Base-by-base conservation (phyloP, 208 protist species). In the Ichthyophonus hoferi region DNA sequence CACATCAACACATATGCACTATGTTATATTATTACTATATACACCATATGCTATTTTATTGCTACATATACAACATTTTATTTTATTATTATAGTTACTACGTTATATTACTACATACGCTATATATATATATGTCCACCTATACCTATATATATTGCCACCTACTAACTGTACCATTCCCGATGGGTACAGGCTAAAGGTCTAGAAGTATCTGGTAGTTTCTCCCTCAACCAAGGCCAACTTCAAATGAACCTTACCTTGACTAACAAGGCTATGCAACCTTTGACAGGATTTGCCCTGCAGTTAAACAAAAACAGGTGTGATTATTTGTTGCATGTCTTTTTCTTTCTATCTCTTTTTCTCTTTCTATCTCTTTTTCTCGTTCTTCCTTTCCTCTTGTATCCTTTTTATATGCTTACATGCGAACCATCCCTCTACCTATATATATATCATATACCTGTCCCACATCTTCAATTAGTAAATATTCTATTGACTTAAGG, bases 241-340 rank as follows among this genome's bases (percentile, higher is more conserved):
- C 1, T 87, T 33, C 39, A n/a, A 34, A 79, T 92, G 58, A 82
- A 92, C 24, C 40, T 92, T 87, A 88, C 79, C 31, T 81, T 92
- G 39, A 50, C 67, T 24, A 92, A 92, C 87, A 79, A 79, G n/a
- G 42, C 90, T 3, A 86, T 89, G 90, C 50, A 82, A 58, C 79
- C 87, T 37, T 84, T 92, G 82, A 39, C 33, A 42, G 50, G 87
- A 31, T 92, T 92, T 90, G 87, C 67, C 24, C 67, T 92, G 0
- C 90, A 92, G 40, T 88, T 92, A 40, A 92, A 92, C 87, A 92
- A 89, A 31, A 92, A 90, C 42, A 87, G 37, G 37, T 92, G 85
- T 87, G 86, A n/a, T 7, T 67, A 24, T 67, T 67, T 24, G n/a
- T n/a, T n/a, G n/a, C n/a, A n/a, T n/a, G 43, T 2, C 38, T 90